A percentile compares a stretch with the other conserved stretches of the same genome.
These are phyloP conservation scores for Dioszegia hungarica DNA, from an alignment of 768 basidiomycete species.

Conservation along the genomic window DNA sequence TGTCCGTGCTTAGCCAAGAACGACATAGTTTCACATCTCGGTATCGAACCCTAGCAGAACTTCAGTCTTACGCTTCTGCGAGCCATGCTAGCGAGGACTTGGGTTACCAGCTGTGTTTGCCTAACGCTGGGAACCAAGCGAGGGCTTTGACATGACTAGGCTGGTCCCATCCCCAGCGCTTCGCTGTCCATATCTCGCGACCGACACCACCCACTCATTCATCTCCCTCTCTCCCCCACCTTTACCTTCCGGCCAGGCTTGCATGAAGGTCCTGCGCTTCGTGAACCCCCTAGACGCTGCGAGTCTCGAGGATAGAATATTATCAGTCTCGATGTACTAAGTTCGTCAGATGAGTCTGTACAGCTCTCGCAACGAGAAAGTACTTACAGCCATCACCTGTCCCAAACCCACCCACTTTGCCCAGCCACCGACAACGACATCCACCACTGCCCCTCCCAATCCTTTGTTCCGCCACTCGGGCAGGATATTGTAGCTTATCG, in stretches of 20 bases:
- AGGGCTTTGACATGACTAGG: too few species aligned
- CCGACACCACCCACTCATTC: not conserved
- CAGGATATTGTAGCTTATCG: slow-evolving; percentile 3
- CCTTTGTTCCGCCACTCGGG: slow-evolving; percentile 5
- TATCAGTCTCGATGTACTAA: too few species aligned
- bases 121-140: too few species aligned
- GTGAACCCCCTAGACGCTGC: slow-evolving; percentile 1
- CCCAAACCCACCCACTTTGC: slow-evolving; percentile 6
- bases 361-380: too few species aligned
- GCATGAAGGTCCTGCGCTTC: not conserved
- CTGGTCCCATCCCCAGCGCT: too few species aligned
- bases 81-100: too few species aligned
- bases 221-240: slow-evolving; percentile 4
- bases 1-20: too few species aligned
- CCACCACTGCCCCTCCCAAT: slow-evolving; percentile 5
- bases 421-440: slow-evolving; percentile 1
- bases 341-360: not conserved
- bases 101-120: too few species aligned
- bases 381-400: slow-evolving; percentile 5
- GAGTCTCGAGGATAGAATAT: not conserved
- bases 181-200: too few species aligned
- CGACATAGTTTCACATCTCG: too few species aligned
- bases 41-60: too few species aligned
- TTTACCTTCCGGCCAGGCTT: slow-evolving; percentile 7
- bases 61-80: too few species aligned